Evolutionary conservation across 768 basidiomycete species (phyloP), one percentile per base, ranked within the genome.

Genomic region (Ramaria sp.): DNA sequence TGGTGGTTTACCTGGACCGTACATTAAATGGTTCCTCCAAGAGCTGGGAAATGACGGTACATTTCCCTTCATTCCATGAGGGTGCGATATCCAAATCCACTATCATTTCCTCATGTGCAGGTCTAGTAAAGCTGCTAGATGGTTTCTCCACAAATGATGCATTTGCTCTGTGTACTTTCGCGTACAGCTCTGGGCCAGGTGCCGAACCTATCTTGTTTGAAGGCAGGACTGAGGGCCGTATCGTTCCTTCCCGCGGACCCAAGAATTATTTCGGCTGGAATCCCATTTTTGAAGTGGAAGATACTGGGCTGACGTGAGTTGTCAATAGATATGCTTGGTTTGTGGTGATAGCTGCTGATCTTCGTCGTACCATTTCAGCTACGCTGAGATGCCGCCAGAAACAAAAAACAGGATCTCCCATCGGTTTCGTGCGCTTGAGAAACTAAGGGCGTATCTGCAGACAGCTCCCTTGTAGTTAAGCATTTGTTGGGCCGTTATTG

Each of bases 131-230:
- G 52, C 72, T 99, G 65, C 79, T 98, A 15, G 82, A 81, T 19
- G 76, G 82, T 11, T 97, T 97, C 66, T 71, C 77, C 0, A 86
- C 82, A 0, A 88, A 79, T 57, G 80, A 76, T 12, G 96, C 96
- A 0, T 86, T 85, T 64, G 93, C 94, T 0, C 74, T 97, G 7
- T 98, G 95, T 70, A 98, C 96, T 1, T 98, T 98, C 63, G 95
- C 94, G 6, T 98, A 96, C 67, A 88, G 86, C 39, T 74, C 84
- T 0, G 91, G 92, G 0, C 91, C 93, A 24, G 83, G 81, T 66
- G 69, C 78, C 1, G 84, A 91, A 58, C 90, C 91, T 0, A 72
- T 93, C 49, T 69, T 89, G 9, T 89, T 89, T 57, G 94, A 96
- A 65, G 95, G 95, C 0, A 75, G 80, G 11, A 96, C 93, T 1